These are phyloP conservation scores for Rutstroemia sp. DNA, from an alignment of 2,329 filamentous ascomycete genomes.

Conservation along the genomic window DNA sequence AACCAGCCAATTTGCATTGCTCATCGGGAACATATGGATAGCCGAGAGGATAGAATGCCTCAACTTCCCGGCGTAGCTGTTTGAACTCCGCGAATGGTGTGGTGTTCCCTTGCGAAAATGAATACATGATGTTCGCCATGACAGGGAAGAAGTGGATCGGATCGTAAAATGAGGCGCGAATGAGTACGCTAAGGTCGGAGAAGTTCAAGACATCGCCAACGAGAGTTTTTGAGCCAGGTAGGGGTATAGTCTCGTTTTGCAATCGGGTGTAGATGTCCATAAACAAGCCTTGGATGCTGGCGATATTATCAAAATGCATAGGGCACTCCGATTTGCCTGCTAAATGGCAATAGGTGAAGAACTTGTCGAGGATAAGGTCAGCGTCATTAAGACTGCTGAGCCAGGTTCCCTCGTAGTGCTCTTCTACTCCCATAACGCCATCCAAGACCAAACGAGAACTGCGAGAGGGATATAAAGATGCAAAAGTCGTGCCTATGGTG, in stretches of 20 bases:
- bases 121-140: not conserved
- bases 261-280: not conserved
- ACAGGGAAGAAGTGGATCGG: not conserved
- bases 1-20: not conserved
- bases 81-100: not conserved
- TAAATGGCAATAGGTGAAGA: not conserved
- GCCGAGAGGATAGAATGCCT: not conserved
- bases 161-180: not conserved
- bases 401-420: not conserved
- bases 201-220: not conserved
- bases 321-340: not conserved
- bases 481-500: slow-evolving; percentile 9
- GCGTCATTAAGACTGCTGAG: not conserved
- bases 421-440: slow-evolving; percentile 1
- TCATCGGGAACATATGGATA: not conserved
- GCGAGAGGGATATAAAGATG: slow-evolving; percentile 10
- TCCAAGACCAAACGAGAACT: slow-evolving; percentile 12
- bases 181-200: not conserved
- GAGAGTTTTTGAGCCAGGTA: not conserved
- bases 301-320: not conserved
- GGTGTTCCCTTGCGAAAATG: not conserved
- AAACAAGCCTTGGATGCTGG: not conserved
- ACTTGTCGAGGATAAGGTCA: not conserved
- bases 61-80: not conserved
- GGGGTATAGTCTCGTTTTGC: not conserved